phyloP scores from a whole-genome alignment of 352 stramenopile genomes.

The Pythium guiyangense region DNA sequence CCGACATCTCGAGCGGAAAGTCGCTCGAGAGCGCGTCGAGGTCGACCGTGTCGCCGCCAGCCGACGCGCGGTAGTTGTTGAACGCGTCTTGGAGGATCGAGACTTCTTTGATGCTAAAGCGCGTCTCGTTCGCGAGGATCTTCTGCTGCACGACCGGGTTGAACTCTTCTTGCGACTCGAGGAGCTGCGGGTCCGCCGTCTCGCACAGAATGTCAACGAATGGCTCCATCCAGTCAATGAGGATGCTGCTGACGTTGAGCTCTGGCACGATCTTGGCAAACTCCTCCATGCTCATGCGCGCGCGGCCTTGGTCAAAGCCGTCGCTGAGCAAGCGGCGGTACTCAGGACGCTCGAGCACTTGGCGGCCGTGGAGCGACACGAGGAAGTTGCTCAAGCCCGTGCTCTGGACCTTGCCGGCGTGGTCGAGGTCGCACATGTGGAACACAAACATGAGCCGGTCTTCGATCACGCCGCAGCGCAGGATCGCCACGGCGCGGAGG shows the following conservation, averaged over 20 bases:
- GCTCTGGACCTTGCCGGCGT: slow-evolving; percentile 82
- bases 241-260: slow-evolving; percentile 43
- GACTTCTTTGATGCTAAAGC: slow-evolving; percentile 76
- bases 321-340: slow-evolving; percentile 76
- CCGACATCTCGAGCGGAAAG: slow-evolving; percentile 83
- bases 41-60: slow-evolving; percentile 64
- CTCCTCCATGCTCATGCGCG: slow-evolving; percentile 65
- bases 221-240: slow-evolving; percentile 80
- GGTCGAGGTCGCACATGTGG: slow-evolving; percentile 87
- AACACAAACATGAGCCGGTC: slow-evolving; percentile 81
- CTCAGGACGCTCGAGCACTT: slow-evolving; percentile 68
- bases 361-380: slow-evolving; percentile 70
- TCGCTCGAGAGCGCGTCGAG: slow-evolving; percentile 73
- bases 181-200: slow-evolving; percentile 63
- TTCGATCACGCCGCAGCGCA: slow-evolving; percentile 64
- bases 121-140: slow-evolving; percentile 80
- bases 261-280: slow-evolving; percentile 64
- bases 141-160: slow-evolving; percentile 87
- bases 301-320: slow-evolving; percentile 76
- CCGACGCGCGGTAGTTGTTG: slow-evolving; percentile 73
- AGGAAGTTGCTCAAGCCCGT: slow-evolving; percentile 84
- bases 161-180: slow-evolving; percentile 87
- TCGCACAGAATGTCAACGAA: slow-evolving; percentile 87
- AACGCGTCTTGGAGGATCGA: slow-evolving; percentile 79
- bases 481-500: slow-evolving; percentile 69